Evolutionary conservation across 345 rosid genomes (phyloP).

Genomic region (Hevea brasiliensis): DNA sequence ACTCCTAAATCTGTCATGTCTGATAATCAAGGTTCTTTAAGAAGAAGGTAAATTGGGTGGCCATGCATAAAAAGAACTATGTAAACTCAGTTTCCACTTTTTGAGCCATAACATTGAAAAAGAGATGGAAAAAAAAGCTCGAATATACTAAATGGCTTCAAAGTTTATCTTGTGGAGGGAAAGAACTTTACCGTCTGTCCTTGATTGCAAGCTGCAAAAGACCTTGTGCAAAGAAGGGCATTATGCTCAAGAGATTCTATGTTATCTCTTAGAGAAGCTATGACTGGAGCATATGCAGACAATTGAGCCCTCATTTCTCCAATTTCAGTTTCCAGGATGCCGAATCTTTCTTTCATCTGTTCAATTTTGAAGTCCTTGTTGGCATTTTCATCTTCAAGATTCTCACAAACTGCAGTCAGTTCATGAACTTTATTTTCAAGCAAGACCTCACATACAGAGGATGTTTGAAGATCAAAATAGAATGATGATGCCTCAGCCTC

Average conservation of each 20-base stretch:
- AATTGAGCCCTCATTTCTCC: conserved; percentile 28
- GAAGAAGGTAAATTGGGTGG: neutral
- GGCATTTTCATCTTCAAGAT: conserved; percentile 25
- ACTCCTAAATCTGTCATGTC: neutral
- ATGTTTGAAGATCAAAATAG: conserved; percentile 80
- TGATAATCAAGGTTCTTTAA: conserved; percentile 4
- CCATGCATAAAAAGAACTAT: neutral
- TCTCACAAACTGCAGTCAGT: conserved; percentile 26
- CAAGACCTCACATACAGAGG: conserved; percentile 64
- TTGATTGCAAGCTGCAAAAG: conserved; percentile 12
- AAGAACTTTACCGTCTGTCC: conserved; percentile 37
- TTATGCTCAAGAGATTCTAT: conserved; percentile 31
- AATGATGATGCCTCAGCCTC: conserved; percentile 88
- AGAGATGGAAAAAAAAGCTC: neutral
- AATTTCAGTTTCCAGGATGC: conserved; percentile 26
- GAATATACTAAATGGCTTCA: conserved; percentile 6
- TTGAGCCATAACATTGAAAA: neutral
- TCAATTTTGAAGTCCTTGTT: conserved; percentile 26
- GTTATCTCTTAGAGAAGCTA: conserved; percentile 21
- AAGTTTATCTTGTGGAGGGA: neutral
- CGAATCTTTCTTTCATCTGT: conserved; percentile 23
- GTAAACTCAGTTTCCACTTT: neutral
- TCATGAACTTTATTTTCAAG: conserved; percentile 45
- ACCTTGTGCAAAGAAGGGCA: conserved; percentile 34
- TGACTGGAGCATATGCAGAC: conserved; percentile 32